phyloP scores from a whole-genome alignment of 140 eudicot genomes.

The Oenanthe javanica region DNA sequence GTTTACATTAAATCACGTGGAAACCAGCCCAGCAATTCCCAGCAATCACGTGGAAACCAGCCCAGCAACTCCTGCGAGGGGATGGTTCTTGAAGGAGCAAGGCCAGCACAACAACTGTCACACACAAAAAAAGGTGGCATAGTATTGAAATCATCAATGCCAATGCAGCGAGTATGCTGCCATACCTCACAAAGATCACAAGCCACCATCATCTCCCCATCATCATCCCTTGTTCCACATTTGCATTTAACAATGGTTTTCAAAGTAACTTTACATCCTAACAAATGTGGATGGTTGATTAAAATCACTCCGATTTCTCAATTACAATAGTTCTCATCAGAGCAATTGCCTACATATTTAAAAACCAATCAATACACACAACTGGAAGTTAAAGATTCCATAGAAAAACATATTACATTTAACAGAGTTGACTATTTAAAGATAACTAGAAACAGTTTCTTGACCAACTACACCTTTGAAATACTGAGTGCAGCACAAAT shows the following conservation, averaged over 20 bases:
- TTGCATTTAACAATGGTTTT: constrained; percentile 36
- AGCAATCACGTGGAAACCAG: too few species aligned
- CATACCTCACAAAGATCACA: constrained; percentile 89
- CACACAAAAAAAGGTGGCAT: constrained; percentile 73
- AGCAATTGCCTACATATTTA: too few species aligned
- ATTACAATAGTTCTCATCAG: too few species aligned
- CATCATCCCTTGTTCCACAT: constrained; percentile 91
- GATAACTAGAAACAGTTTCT: constrained; percentile 1
- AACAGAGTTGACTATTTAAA: neutral
- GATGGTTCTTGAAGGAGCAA: constrained; percentile 30
- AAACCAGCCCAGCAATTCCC: too few species aligned
- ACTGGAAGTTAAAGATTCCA: neutral
- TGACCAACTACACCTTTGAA: neutral
- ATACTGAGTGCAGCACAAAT: neutral
- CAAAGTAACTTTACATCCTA: too few species aligned
- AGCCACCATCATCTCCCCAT: constrained; percentile 92
- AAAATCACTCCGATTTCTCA: too few species aligned
- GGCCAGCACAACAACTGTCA: constrained; percentile 46
- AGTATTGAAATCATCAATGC: constrained; percentile 52
- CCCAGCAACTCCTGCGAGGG: neutral
- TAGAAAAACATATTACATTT: neutral
- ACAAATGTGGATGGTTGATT: too few species aligned
- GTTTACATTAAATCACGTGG: too few species aligned
- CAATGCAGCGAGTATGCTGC: constrained; percentile 87
- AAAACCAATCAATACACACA: neutral